phyloP scores from a whole-genome alignment of 306 rosid species.

The Purshia tridentata region DNA sequence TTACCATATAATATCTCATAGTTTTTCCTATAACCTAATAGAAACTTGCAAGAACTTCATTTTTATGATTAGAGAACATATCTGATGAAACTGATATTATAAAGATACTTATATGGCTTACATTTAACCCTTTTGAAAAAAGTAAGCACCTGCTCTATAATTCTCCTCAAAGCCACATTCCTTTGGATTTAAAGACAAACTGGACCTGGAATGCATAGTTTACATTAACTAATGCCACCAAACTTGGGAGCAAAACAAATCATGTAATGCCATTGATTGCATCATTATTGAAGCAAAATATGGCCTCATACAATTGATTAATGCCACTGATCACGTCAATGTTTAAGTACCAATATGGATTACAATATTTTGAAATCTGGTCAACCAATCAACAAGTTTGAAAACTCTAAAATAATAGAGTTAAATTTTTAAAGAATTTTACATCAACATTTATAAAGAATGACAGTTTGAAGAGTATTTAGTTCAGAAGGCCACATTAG shows the following conservation, averaged over 20 bases:
- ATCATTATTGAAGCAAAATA: not conserved
- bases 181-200: not conserved
- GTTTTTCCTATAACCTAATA: too few relatives aligned
- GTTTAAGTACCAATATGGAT: too few relatives aligned
- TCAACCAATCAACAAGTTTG: not conserved
- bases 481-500: not conserved
- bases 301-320: not conserved
- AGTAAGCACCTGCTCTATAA: too few relatives aligned
- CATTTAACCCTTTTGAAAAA: too few relatives aligned
- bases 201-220: not conserved
- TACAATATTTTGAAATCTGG: not conserved
- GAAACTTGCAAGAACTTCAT: too few relatives aligned
- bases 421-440: too few relatives aligned
- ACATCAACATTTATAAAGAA: too few relatives aligned
- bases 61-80: too few relatives aligned
- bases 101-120: too few relatives aligned
- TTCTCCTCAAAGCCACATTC: not conserved
- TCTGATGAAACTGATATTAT: too few relatives aligned
- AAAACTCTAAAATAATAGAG: not conserved
- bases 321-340: too few relatives aligned
- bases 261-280: not conserved
- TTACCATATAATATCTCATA: not conserved
- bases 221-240: not conserved
- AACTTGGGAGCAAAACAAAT: not conserved
- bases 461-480: not conserved